Conservation (phyloP, 495 filamentous ascomycete genomes). For the Articulospora tetracladia region DNA sequence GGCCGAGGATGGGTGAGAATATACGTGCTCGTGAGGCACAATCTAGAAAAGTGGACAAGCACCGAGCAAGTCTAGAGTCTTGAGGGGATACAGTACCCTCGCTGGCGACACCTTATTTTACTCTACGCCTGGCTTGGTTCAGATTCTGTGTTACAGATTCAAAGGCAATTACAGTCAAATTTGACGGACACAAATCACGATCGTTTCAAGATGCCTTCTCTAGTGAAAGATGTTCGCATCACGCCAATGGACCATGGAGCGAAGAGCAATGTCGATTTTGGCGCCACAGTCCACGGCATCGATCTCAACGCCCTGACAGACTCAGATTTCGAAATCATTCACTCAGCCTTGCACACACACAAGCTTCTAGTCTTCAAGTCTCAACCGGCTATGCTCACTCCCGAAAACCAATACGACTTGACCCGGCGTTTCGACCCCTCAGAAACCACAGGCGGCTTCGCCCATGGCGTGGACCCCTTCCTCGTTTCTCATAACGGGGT, state of each 20-base stretch:
- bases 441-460: slow-evolving; percentile 27
- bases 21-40: too few relatives aligned
- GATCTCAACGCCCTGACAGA: slow-evolving; percentile 29
- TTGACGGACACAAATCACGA: neutral
- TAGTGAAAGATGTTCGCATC: slow-evolving; percentile 9
- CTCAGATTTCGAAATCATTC: slow-evolving; percentile 28
- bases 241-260: slow-evolving; percentile 16
- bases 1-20: neutral
- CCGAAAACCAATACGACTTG: slow-evolving; percentile 29
- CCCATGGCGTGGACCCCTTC: slow-evolving; percentile 26
- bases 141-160: too few relatives aligned
- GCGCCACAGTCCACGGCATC: slow-evolving; percentile 28
- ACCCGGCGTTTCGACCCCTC: slow-evolving; percentile 27
- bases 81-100: too few relatives aligned
- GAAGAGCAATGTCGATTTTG: slow-evolving; percentile 27
- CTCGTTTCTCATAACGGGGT: slow-evolving; percentile 22
- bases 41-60: too few relatives aligned
- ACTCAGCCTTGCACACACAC: slow-evolving; percentile 26
- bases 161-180: too few relatives aligned
- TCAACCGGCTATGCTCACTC: slow-evolving; percentile 30
- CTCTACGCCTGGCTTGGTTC: too few relatives aligned
- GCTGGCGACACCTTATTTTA: too few relatives aligned
- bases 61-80: too few relatives aligned
- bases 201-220: slow-evolving; percentile 9
- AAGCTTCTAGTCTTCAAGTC: slow-evolving; percentile 33